Conservation (phyloP, 108 stramenopile species). For the Craspedostauros australis region DNA sequence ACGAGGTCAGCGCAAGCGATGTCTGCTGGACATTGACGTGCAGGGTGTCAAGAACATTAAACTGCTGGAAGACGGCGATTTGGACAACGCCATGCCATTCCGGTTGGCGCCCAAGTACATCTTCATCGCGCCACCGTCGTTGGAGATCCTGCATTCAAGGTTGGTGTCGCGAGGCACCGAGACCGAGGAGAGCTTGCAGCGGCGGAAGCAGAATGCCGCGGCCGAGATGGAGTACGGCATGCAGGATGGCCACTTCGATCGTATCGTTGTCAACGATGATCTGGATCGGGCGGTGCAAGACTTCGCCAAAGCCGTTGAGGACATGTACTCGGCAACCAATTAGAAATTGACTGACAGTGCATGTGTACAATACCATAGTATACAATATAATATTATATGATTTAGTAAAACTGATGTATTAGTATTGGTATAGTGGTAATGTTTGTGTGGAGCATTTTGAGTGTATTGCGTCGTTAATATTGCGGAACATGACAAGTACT, state of each 20-base stretch:
- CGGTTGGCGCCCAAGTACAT: slow-evolving; percentile 68
- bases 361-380: no score
- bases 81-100: slow-evolving; percentile 12
- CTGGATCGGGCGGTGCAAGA: slow-evolving; percentile 59
- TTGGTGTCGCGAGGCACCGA: slow-evolving; percentile 84
- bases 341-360: no score
- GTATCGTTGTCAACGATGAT: slow-evolving; percentile 79
- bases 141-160: slow-evolving; percentile 71
- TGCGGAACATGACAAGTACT: no score
- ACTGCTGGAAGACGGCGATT: slow-evolving; percentile 13
- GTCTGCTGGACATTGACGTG: slow-evolving; percentile 93
- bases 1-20: slow-evolving; percentile 46
- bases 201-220: slow-evolving; percentile 70
- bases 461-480: no score
- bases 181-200: slow-evolving; percentile 59
- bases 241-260: slow-evolving; percentile 61
- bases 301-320: slow-evolving; percentile 31
- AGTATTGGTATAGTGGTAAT: no score
- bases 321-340: no score
- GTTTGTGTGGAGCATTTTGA: no score
- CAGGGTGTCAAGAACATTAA: slow-evolving; percentile 74
- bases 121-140: slow-evolving; percentile 92
- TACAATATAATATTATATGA: no score
- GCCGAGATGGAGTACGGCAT: slow-evolving; percentile 85
- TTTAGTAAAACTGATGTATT: no score